phyloP scores from a whole-genome alignment of 345 rosid species.

The Anastatica hierochuntica region DNA sequence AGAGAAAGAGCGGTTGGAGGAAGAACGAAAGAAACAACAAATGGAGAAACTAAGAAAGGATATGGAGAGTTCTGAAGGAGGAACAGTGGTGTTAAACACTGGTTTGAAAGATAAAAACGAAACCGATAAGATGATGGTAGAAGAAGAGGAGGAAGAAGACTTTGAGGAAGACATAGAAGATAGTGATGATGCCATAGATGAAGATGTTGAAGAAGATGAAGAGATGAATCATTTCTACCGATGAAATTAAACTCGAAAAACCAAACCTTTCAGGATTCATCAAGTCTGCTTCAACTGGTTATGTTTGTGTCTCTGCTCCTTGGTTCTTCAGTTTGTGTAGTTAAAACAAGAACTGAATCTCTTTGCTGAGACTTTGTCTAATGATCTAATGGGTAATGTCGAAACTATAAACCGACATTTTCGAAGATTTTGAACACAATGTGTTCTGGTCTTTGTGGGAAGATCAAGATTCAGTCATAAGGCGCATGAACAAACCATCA shows the following conservation, averaged over 20 bases:
- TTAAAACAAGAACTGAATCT: too few relatives aligned
- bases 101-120: conserved; percentile 41
- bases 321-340: too few relatives aligned
- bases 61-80: conserved; percentile 63
- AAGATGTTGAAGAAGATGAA: conserved; percentile 43
- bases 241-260: background rate
- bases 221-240: conserved; percentile 37
- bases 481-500: too few relatives aligned
- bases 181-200: conserved; percentile 36
- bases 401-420: too few relatives aligned
- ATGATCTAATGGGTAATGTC: too few relatives aligned
- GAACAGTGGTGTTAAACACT: conserved; percentile 58
- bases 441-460: too few relatives aligned
- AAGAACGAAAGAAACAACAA: conserved; percentile 43
- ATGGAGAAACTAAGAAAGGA: conserved; percentile 62
- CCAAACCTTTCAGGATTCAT: background rate
- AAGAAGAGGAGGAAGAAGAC: conserved; percentile 33
- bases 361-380: too few relatives aligned
- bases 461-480: too few relatives aligned
- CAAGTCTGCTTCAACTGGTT: background rate
- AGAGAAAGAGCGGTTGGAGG: conserved; percentile 65
- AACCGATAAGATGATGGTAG: conserved; percentile 40
- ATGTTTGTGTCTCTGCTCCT: background rate
- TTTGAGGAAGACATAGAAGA: conserved; percentile 30
- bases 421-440: too few relatives aligned